phyloP scores from a whole-genome alignment of 441 rosid genomes.

The Croton laevigatus region DNA sequence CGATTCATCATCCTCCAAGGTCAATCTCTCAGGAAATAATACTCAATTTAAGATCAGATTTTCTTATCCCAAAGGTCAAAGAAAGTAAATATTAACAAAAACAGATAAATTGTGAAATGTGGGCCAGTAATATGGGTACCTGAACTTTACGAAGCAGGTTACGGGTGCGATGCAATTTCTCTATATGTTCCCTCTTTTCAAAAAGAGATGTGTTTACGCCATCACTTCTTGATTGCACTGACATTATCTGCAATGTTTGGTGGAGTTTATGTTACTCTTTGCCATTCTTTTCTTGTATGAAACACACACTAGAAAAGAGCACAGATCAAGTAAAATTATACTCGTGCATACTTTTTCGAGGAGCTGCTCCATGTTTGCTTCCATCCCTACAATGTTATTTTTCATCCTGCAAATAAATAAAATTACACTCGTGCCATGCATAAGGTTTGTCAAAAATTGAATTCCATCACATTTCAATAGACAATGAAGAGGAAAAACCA shows the following conservation, averaged over 20 bases:
- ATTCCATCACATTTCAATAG: background rate
- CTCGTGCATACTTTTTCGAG: slow-evolving; percentile 66
- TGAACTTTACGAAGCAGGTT: slow-evolving; percentile 98
- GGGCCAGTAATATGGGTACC: slow-evolving; percentile 39
- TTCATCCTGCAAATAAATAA: slow-evolving; percentile 72
- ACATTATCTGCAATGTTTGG: slow-evolving; percentile 62
- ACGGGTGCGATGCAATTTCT: slow-evolving; percentile 91
- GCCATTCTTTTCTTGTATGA: slow-evolving; percentile 1
- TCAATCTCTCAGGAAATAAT: background rate
- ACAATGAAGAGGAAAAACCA: background rate
- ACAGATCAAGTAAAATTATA: background rate
- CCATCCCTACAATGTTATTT: slow-evolving; percentile 95
- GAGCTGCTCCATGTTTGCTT: slow-evolving; percentile 91
- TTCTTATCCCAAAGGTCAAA: background rate
- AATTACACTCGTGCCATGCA: background rate
- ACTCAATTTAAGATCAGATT: slow-evolving; percentile 5
- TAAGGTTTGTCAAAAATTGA: background rate
- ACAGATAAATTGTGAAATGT: slow-evolving; percentile 8
- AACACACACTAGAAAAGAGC: background rate
- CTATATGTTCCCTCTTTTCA: slow-evolving; percentile 94
- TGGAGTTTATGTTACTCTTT: slow-evolving; percentile 8
- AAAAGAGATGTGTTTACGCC: slow-evolving; percentile 92
- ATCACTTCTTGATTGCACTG: slow-evolving; percentile 96
- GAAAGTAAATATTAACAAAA: background rate
- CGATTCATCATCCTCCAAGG: background rate